phyloP scores from a whole-genome alignment of 768 basidiomycete species.

The Lactarius indigo region DNA sequence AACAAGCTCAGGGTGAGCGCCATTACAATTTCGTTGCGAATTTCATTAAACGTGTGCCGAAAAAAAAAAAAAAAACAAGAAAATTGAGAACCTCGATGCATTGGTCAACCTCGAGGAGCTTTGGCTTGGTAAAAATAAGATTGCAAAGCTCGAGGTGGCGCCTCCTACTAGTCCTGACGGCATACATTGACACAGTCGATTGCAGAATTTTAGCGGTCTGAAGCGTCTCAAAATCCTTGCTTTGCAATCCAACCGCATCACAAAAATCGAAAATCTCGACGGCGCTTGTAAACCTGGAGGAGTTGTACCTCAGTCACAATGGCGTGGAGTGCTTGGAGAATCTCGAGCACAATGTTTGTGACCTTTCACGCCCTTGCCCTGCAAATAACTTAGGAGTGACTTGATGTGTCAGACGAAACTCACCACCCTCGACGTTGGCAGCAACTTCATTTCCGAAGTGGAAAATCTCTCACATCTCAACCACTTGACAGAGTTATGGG shows the following conservation, averaged over 20 bases:
- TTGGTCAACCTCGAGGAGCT: slow-evolving; percentile 85
- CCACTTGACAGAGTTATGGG: slow-evolving; percentile 92
- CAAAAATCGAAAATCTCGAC: slow-evolving; percentile 82
- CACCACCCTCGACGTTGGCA: slow-evolving; percentile 82
- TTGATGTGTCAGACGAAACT: slow-evolving; percentile 50
- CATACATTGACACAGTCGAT: not conserved
- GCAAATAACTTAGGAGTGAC: not conserved
- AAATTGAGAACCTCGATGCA: slow-evolving; percentile 81
- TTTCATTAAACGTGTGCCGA: slow-evolving; percentile 5
- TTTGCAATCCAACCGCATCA: slow-evolving; percentile 91
- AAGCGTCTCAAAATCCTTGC: slow-evolving; percentile 80
- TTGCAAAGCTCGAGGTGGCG: slow-evolving; percentile 75
- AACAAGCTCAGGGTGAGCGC: slow-evolving; percentile 83
- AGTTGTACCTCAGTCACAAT: slow-evolving; percentile 93
- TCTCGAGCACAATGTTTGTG: slow-evolving; percentile 73
- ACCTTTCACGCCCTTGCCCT: not conserved
- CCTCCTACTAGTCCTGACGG: not conserved
- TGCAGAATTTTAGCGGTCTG: slow-evolving; percentile 65
- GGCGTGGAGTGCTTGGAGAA: slow-evolving; percentile 83
- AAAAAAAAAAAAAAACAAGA: slow-evolving; percentile 44
- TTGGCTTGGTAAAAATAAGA: slow-evolving; percentile 99
- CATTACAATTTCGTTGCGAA: not conserved
- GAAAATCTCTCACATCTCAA: slow-evolving; percentile 80
- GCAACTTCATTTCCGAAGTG: slow-evolving; percentile 74
- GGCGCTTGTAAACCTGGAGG: slow-evolving; percentile 66